Base-by-base conservation (phyloP, 352 stramenopile species). In the Pilasporangium apinafurcum region DNA sequence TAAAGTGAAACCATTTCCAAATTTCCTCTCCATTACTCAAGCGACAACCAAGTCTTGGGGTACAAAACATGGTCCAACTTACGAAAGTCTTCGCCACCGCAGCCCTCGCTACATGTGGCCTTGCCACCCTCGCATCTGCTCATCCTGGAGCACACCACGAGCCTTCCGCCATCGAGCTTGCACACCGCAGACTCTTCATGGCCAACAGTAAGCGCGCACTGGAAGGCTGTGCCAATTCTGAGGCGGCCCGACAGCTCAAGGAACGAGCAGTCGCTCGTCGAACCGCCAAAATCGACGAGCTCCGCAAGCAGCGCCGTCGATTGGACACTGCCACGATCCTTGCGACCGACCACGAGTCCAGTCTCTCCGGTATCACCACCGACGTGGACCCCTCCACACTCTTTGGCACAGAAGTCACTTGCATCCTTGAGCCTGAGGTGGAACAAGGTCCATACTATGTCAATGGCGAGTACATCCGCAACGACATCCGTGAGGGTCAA, bases 371-470 rank as follows among this genome's bases (percentile, higher is more conserved):
- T 4, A 35, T 29, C 17, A 38, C 21, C 4, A 22, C n/a, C n/a
- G 24, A 6, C 14, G 48, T 33, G 16, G 37, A 54, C 18, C 9
- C 47, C 1, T 16, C 20, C 0, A 39, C 26, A 5, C 37, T 54
- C 37, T 54, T 54, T 20, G 47, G 47, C 9, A 30, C 37, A 10
- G 27, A 14, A 14, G 24, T 32, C 5, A 40, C 41, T 17, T 54
- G 47, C 30, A 25, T 54, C 10, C 37, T 54, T 26, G 37, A 54
- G 29, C 47, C 47, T 5, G 10, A 54, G 12, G 47, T 54, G 8
- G 43, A 37, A 0, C n/a, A 42, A 17, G 47, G 47, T 2, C 47
- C 37, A 22, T 54, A 48, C 47, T 54, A 54, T 39, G 47, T 54
- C 9, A 46, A 24, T 5, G 47, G 47, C 8, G 47, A 47, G 39